These are phyloP conservation scores for Coffea humblotiana DNA, from an alignment of 305 asterid species.

Conservation along the genomic window DNA sequence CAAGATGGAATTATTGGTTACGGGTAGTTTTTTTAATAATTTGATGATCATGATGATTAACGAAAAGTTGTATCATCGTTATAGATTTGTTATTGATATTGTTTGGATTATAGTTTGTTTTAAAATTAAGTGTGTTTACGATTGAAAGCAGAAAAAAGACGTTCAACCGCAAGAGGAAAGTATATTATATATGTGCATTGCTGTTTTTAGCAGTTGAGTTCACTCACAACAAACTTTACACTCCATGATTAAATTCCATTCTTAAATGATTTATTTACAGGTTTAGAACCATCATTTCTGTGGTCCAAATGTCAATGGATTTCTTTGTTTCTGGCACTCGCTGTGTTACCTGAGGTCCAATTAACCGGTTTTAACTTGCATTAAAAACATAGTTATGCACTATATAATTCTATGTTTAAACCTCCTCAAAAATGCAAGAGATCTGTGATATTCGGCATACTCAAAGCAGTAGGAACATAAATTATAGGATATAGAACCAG, in stretches of 20 bases:
- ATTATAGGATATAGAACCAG: not conserved
- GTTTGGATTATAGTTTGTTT: no score
- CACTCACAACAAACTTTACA: not conserved
- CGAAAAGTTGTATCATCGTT: not conserved
- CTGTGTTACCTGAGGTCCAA: not conserved
- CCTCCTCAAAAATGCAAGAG: not conserved
- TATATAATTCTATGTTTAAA: not conserved
- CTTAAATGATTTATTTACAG: not conserved
- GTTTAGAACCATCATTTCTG: not conserved
- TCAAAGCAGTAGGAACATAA: not conserved
- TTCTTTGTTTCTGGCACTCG: not conserved
- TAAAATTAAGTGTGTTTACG: not conserved
- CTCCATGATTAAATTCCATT: not conserved
- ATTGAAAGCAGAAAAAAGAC: not conserved
- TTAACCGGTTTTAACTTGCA: not conserved
- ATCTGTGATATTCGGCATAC: not conserved
- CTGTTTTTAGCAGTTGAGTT: not conserved
- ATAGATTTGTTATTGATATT: no score
- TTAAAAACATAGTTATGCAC: not conserved
- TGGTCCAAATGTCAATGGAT: not conserved
- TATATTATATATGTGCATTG: not conserved
- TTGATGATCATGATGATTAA: not conserved
- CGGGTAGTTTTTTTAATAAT: not conserved
- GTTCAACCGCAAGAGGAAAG: no score
- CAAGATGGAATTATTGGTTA: not conserved